Conservation (phyloP, 176 grass and related monocot species). For the Triticum dicoccoides region DNA sequence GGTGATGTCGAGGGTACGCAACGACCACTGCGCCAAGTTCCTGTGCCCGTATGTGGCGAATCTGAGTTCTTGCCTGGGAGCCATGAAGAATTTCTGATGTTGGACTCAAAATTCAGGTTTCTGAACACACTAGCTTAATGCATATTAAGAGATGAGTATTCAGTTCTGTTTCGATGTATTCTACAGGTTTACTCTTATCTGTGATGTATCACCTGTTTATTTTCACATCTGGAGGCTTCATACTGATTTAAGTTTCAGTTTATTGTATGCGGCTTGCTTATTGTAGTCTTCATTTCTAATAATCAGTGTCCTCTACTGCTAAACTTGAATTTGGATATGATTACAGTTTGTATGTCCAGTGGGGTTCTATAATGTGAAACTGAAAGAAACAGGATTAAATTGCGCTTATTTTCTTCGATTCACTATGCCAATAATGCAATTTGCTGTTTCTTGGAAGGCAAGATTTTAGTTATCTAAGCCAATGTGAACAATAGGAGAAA, state of each 20-base stretch:
- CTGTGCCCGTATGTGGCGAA: conserved; percentile 14
- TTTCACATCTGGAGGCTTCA: background rate
- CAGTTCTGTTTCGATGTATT: background rate
- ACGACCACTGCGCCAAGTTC: background rate
- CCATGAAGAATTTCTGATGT: conserved; percentile 23
- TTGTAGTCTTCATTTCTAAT: background rate
- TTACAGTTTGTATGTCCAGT: background rate
- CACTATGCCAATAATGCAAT: background rate
- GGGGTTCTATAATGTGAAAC: background rate
- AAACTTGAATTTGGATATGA: background rate
- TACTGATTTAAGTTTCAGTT: background rate
- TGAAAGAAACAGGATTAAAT: background rate
- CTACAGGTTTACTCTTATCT: background rate
- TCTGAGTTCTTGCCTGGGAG: background rate
- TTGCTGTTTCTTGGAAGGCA: background rate
- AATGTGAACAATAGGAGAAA: background rate
- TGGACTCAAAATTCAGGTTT: background rate
- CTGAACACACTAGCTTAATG: background rate
- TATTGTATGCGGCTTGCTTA: background rate
- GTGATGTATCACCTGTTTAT: background rate
- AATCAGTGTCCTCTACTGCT: background rate
- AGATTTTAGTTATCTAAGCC: background rate
- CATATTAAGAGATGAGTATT: background rate
- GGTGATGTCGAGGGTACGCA: background rate
- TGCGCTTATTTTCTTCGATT: background rate